These are phyloP conservation scores for Butyriboletus appendiculatus DNA, from an alignment of 1,284 basidiomycete genomes.

Conservation along the genomic window DNA sequence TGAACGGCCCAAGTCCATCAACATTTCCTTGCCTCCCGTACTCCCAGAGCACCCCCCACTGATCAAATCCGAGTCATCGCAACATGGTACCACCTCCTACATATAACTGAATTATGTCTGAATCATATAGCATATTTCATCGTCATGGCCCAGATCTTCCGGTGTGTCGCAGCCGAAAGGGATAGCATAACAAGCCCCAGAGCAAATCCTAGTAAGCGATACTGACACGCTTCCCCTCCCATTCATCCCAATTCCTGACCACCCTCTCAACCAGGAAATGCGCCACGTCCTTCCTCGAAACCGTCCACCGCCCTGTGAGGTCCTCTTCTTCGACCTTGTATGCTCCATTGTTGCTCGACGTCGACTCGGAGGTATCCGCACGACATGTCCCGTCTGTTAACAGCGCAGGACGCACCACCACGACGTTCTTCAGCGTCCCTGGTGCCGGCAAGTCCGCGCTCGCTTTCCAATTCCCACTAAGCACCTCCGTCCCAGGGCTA, in stretches of 20 bases:
- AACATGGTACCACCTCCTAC: neutral
- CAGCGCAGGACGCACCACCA: conserved; percentile 57
- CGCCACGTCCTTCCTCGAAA: conserved; percentile 63
- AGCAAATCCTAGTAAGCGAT: conserved; percentile 38
- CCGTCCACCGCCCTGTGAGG: conserved; percentile 44
- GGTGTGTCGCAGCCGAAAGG: neutral
- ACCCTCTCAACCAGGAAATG: conserved; percentile 61
- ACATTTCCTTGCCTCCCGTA: neutral
- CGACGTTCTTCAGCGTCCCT: conserved; percentile 45
- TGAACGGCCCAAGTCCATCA: neutral
- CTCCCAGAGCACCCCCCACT: neutral
- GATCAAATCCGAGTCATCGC: neutral
- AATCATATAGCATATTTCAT: neutral
- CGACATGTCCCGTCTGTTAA: conserved; percentile 58
- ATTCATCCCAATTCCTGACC: conserved; percentile 51
- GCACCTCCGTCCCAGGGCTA: conserved; percentile 38
- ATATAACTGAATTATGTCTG: neutral
- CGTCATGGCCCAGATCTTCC: too few relatives aligned
- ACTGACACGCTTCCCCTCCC: conserved; percentile 46
- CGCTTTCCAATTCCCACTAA: conserved; percentile 43
- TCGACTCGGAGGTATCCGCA: conserved; percentile 27
- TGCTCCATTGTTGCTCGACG: neutral
- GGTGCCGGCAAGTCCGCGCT: conserved; percentile 36
- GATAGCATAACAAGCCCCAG: neutral
- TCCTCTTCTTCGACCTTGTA: conserved; percentile 44